Percentiles rank a stretch among this genome's conserved stretches.
Conservation (phyloP, 2,329 filamentous ascomycete genomes). For the Trichoderma atroviride region DNA sequence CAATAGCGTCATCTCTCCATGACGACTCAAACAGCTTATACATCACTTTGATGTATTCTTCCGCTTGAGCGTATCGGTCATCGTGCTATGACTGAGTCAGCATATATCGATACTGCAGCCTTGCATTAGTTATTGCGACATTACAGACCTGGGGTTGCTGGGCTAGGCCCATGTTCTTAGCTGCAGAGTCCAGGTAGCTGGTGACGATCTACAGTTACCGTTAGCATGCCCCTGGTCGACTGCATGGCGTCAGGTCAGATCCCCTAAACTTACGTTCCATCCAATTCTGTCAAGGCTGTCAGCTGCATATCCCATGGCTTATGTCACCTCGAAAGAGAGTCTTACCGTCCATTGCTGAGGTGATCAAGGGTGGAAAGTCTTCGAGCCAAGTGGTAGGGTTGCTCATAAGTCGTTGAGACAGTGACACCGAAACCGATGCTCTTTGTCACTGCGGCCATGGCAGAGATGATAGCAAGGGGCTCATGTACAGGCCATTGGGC, state of each 20-base stretch:
- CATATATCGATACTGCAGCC: background rate
- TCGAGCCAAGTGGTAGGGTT: slow-evolving; percentile 69
- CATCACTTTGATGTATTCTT: slow-evolving; percentile 65
- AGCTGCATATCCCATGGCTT: background rate
- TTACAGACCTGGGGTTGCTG: slow-evolving; percentile 49
- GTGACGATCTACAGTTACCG: slow-evolving; percentile 59
- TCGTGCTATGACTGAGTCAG: slow-evolving; percentile 53
- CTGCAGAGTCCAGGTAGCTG: slow-evolving; percentile 70
- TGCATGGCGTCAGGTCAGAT: slow-evolving; percentile 1
- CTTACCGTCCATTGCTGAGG: slow-evolving; percentile 61
- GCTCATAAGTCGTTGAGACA: slow-evolving; percentile 70
- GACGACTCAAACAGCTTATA: slow-evolving; percentile 70
- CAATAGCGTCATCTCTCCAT: slow-evolving; percentile 68
- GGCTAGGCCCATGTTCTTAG: slow-evolving; percentile 63
- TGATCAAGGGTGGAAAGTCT: slow-evolving; percentile 69
- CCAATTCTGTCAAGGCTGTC: slow-evolving; percentile 45
- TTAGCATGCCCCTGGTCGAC: slow-evolving; percentile 34
- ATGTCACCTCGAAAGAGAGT: background rate
- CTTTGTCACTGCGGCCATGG: slow-evolving; percentile 70
- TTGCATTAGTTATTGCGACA: slow-evolving; percentile 3
- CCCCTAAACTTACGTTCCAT: slow-evolving; percentile 51
- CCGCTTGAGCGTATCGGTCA: slow-evolving; percentile 64
- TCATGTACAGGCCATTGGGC: slow-evolving; percentile 74
- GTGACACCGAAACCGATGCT: slow-evolving; percentile 72
- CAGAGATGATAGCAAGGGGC: slow-evolving; percentile 64